Evolutionary conservation across 257 asterid genomes (phyloP).

Genomic region (Solanum boliviense): DNA sequence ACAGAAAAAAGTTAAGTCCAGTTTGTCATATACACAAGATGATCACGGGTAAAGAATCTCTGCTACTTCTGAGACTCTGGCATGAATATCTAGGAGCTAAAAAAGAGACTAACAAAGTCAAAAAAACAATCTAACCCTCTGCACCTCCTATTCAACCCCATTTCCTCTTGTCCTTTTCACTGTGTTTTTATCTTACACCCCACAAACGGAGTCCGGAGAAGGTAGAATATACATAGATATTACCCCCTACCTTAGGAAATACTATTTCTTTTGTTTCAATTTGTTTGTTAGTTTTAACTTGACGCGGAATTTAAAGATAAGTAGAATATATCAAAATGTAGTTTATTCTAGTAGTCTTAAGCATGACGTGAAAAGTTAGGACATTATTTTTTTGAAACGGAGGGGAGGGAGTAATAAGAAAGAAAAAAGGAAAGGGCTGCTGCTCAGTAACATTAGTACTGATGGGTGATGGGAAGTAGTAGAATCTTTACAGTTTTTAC

Average conservation of each 20-base stretch:
- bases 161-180: not conserved
- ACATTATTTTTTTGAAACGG: too few relatives aligned
- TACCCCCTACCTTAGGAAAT: not conserved
- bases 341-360: too few relatives aligned
- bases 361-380: not conserved
- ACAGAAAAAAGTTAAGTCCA: not conserved
- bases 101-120: slow-evolving; percentile 1
- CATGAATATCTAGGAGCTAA: not conserved
- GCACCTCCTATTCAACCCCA: not conserved
- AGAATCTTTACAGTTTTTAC: not conserved
- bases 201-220: not conserved
- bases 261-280: not conserved
- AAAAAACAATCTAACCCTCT: not conserved
- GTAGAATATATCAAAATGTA: too few relatives aligned
- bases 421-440: not conserved
- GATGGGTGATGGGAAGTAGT: slow-evolving; percentile 10
- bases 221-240: not conserved
- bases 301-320: not conserved
- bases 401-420: not conserved
- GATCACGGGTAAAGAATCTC: slow-evolving; percentile 13
- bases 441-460: slow-evolving; percentile 1
- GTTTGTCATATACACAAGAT: not conserved
- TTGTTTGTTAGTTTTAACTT: not conserved
- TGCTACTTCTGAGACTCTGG: not conserved
- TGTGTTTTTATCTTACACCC: not conserved